phyloP scores from a whole-genome alignment of 2,329 filamentous ascomycete species.

The Fonsecaea multimorphosa region DNA sequence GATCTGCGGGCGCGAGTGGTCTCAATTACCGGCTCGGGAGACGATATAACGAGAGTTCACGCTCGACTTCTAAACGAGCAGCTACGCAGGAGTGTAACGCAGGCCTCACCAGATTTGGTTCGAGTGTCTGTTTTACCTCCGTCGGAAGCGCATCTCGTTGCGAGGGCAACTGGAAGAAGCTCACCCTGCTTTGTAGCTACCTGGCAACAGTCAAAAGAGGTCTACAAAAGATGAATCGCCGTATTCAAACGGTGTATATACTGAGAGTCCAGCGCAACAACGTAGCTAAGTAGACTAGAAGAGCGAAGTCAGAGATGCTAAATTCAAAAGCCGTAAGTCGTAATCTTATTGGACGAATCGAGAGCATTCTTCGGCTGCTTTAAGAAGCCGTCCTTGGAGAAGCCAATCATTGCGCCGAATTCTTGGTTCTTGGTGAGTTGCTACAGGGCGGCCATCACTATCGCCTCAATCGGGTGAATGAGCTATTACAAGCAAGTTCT shows the following conservation, averaged over 20 bases:
- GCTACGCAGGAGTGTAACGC: too few relatives aligned
- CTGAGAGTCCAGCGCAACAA: too few relatives aligned
- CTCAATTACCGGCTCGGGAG: background rate
- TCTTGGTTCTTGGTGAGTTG: background rate
- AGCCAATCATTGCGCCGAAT: background rate
- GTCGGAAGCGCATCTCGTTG: background rate
- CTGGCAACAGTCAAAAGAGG: background rate
- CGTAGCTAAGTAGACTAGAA: background rate
- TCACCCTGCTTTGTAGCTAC: background rate
- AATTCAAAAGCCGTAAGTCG: background rate
- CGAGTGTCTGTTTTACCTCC: background rate
- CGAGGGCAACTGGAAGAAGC: background rate
- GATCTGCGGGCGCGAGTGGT: conserved; percentile 20
- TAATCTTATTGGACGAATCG: background rate
- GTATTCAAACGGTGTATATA: background rate
- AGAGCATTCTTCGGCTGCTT: background rate
- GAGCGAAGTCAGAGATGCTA: background rate
- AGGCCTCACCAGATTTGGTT: background rate
- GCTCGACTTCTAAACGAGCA: too few relatives aligned
- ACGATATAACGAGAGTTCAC: background rate
- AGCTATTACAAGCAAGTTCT: background rate
- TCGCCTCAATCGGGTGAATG: background rate
- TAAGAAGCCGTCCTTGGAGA: background rate
- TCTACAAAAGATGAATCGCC: background rate
- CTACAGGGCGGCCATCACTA: background rate